A percentile compares a stretch with the other conserved stretches of the same genome.
Evolutionary conservation across 2,329 filamentous ascomycete species (phyloP).

Genomic region (Hirsutella minnesotensis): DNA sequence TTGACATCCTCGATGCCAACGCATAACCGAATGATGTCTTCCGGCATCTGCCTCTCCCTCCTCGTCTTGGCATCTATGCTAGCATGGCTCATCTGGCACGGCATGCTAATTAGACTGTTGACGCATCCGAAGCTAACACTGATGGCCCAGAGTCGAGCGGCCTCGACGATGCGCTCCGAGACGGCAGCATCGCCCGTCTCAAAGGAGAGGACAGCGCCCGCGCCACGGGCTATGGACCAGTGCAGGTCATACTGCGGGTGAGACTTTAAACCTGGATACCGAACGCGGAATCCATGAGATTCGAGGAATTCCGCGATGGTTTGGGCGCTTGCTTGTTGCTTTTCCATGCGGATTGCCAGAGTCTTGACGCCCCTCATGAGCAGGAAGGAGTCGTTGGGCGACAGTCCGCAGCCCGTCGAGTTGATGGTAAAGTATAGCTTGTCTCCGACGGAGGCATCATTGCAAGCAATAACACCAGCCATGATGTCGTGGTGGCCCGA

Average conservation of each 20-base stretch:
- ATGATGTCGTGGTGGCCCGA: constrained; percentile 98
- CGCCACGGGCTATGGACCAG: constrained; percentile 87
- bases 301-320: constrained; percentile 88
- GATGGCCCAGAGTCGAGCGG: constrained; percentile 83
- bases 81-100: constrained; percentile 98
- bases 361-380: constrained; percentile 95
- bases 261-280: constrained; percentile 86
- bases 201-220: constrained; percentile 89
- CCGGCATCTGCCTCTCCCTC: constrained; percentile 79
- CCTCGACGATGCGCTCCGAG: constrained; percentile 89
- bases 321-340: constrained; percentile 89
- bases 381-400: constrained; percentile 92
- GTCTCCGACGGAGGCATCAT: constrained; percentile 70
- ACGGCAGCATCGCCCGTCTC: constrained; percentile 80
- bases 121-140: constrained; percentile 97
- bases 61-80: constrained; percentile 95
- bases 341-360: constrained; percentile 94
- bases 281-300: constrained; percentile 80
- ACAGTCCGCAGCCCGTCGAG: constrained; percentile 83
- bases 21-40: constrained; percentile 91
- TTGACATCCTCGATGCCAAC: constrained; percentile 91
- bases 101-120: constrained; percentile 98
- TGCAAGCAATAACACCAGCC: constrained; percentile 91
- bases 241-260: constrained; percentile 96
- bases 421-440: constrained; percentile 97